Conservation (phyloP, 805 yeast species). For the Wickerhamiella sorbophila region DNA sequence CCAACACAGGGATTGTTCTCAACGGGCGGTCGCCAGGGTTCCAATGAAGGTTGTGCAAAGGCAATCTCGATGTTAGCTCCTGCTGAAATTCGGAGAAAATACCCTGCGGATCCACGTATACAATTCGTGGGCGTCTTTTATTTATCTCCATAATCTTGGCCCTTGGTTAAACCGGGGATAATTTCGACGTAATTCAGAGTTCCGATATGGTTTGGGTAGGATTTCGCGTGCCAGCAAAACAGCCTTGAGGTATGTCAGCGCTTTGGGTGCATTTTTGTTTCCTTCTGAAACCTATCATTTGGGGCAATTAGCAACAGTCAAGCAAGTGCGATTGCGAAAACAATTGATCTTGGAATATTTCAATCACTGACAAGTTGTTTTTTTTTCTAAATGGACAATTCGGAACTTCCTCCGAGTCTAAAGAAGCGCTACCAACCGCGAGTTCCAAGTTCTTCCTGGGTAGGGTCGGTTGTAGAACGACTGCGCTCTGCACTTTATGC, state of each 20-base stretch:
- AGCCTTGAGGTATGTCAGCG: no score
- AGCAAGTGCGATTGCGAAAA: no score
- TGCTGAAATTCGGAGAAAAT: slow-evolving; percentile 34
- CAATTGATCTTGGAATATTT: no score
- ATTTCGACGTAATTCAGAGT: no score
- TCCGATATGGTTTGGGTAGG: no score
- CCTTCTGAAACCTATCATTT: no score
- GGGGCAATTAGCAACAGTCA: no score
- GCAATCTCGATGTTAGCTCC: slow-evolving; percentile 35
- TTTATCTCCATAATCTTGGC: slow-evolving; percentile 1
- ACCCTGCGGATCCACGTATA: slow-evolving; percentile 65
- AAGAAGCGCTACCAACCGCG: not conserved
- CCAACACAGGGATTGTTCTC: slow-evolving; percentile 47
- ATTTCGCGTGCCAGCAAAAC: no score
- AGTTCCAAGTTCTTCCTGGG: not conserved
- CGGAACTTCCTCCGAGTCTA: not conserved
- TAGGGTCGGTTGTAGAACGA: not conserved
- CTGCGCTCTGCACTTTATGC: not conserved
- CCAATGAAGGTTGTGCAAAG: slow-evolving; percentile 62
- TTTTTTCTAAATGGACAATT: not conserved
- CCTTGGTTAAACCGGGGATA: no score
- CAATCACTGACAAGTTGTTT: no score
- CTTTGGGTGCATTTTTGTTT: no score
- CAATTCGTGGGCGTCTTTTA: slow-evolving; percentile 24
- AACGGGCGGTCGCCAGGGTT: slow-evolving; percentile 36